Conservation (phyloP, 116 monocot species). For the Posidonia oceanica region DNA sequence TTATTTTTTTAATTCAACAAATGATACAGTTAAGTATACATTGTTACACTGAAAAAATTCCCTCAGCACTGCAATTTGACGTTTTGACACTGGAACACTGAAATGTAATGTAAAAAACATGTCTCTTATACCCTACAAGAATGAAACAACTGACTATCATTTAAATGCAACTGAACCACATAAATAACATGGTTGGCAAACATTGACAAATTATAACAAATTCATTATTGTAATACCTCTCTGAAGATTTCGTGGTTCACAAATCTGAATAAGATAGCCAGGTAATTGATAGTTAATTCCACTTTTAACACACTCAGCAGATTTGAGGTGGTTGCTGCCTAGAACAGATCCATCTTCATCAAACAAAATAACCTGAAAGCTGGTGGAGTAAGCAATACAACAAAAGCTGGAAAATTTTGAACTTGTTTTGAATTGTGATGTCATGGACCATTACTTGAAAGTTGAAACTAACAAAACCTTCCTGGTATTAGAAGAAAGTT, state of each 20-base stretch:
- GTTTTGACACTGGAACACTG: too few relatives aligned
- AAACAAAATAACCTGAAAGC: constrained; percentile 3
- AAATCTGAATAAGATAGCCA: constrained; percentile 18
- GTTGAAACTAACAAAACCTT: background rate
- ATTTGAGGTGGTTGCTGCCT: constrained; percentile 13
- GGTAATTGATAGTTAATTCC: constrained; percentile 14
- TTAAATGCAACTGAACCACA: too few relatives aligned
- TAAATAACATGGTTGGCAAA: too few relatives aligned
- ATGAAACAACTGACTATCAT: too few relatives aligned
- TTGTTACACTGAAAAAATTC: too few relatives aligned
- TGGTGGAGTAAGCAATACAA: background rate
- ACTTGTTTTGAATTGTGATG: background rate
- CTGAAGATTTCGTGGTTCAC: constrained; percentile 10
- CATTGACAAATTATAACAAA: too few relatives aligned
- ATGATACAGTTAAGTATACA: too few relatives aligned
- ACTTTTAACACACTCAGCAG: constrained; percentile 4
- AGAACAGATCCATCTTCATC: constrained; percentile 12
- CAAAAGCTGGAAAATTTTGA: background rate
- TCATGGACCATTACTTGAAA: background rate
- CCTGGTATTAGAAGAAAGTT: too few relatives aligned
- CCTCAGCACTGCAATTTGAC: too few relatives aligned
- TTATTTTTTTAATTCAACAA: too few relatives aligned
- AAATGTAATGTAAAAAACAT: too few relatives aligned
- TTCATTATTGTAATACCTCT: constrained; percentile 8
- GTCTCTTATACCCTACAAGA: too few relatives aligned